These are phyloP conservation scores for Alternaria atra DNA, from an alignment of 2,329 filamentous ascomycete genomes.

Conservation along the genomic window DNA sequence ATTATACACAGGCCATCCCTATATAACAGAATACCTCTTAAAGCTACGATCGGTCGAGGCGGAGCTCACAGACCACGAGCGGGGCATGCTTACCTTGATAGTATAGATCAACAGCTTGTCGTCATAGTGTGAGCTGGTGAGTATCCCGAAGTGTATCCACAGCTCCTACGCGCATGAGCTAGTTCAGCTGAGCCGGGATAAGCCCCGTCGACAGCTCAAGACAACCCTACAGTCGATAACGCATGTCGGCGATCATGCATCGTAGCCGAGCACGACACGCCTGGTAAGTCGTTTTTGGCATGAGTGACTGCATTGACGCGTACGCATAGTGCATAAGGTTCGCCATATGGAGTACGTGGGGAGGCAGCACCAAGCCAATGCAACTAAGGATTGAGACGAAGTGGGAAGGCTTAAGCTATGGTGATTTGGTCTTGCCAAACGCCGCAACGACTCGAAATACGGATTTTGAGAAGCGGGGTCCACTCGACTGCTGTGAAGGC, in stretches of 20 bases:
- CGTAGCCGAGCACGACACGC: constrained; percentile 1
- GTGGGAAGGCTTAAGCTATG: constrained; percentile 4
- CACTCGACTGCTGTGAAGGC: not conserved
- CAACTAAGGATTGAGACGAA: not conserved
- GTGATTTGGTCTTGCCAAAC: constrained; percentile 1
- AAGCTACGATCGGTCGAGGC: constrained; percentile 14
- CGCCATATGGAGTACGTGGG: constrained; percentile 5
- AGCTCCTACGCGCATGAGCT: constrained; percentile 10
- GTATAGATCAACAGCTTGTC: constrained; percentile 16
- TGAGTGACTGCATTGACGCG: constrained; percentile 10
- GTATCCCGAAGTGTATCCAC: not conserved
- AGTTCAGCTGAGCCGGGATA: constrained; percentile 20
- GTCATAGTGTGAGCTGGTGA: constrained; percentile 7
- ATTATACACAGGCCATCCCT: constrained; percentile 7
- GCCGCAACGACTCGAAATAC: not conserved
- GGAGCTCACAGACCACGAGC: constrained; percentile 20
- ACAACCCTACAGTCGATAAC: constrained; percentile 6
- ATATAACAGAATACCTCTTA: constrained; percentile 13
- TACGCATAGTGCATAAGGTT: constrained; percentile 3
- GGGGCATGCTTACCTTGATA: constrained; percentile 15
- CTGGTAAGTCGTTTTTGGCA: not conserved
- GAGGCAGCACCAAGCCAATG: constrained; percentile 6
- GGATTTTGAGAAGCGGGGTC: not conserved
- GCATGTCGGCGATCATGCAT: constrained; percentile 22
- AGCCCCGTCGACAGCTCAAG: constrained; percentile 6